These are phyloP conservation scores for Trichoderma gracile DNA, from an alignment of 2,329 filamentous ascomycete genomes.

Conservation along the genomic window DNA sequence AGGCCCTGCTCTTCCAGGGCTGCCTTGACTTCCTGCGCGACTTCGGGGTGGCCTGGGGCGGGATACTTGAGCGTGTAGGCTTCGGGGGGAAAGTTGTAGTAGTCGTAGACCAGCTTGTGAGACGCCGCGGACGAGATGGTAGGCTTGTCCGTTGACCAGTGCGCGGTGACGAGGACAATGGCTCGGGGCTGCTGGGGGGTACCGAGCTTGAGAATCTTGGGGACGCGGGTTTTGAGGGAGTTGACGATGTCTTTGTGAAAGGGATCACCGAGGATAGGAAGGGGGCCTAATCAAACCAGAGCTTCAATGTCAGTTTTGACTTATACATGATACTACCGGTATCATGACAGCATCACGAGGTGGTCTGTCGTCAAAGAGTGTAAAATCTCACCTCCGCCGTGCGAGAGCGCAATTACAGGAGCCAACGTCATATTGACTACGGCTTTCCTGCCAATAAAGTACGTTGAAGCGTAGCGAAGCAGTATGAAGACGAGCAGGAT, in stretches of 20 bases:
- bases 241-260: constrained; percentile 51
- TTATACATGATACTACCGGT: no score
- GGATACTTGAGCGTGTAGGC: constrained; percentile 57
- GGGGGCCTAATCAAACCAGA: constrained; percentile 49
- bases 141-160: constrained; percentile 54
- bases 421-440: constrained; percentile 42
- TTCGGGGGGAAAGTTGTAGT: constrained; percentile 59
- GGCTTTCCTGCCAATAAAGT: constrained; percentile 22
- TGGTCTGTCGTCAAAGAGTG: neutral
- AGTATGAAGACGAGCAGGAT: constrained; percentile 7
- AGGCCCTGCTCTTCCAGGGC: constrained; percentile 51
- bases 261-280: constrained; percentile 60
- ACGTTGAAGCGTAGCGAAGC: constrained; percentile 24
- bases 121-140: constrained; percentile 52
- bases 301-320: neutral
- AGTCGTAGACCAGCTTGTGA: constrained; percentile 58
- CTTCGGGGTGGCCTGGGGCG: constrained; percentile 55
- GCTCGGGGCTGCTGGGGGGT: constrained; percentile 51
- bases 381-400: constrained; percentile 45
- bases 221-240: constrained; percentile 55
- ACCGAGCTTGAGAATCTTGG: constrained; percentile 56
- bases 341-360: no score
- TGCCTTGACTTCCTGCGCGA: constrained; percentile 52
- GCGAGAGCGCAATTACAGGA: constrained; percentile 51
- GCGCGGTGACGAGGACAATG: constrained; percentile 59